phyloP scores from a whole-genome alignment of 2,329 filamentous ascomycete species.

The Fusarium tuaranense region DNA sequence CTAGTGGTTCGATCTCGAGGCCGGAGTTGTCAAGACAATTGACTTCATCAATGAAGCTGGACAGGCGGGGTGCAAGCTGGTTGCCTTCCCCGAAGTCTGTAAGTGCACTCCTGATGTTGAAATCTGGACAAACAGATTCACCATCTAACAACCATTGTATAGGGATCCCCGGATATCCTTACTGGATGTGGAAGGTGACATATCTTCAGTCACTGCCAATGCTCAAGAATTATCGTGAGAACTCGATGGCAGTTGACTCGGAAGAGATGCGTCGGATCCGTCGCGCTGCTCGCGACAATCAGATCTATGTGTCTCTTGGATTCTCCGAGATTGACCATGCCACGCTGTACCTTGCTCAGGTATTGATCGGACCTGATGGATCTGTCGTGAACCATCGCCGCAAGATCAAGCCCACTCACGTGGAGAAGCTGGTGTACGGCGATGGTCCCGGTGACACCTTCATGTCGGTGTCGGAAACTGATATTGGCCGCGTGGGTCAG shows the following conservation, averaged over 20 bases:
- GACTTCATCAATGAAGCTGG: conserved; percentile 67
- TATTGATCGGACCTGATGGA: conserved; percentile 63
- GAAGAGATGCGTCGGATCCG: conserved; percentile 58
- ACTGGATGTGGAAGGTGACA: conserved; percentile 51
- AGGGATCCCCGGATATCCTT: conserved; percentile 67
- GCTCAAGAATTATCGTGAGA: conserved; percentile 55
- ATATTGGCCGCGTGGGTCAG: conserved; percentile 64
- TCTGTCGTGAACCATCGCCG: conserved; percentile 59
- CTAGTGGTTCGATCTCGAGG: conserved; percentile 68
- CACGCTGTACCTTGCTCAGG: conserved; percentile 61
- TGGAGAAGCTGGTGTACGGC: conserved; percentile 63
- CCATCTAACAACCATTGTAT: fast-evolving
- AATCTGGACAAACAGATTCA: fast-evolving
- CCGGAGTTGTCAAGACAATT: conserved; percentile 67
- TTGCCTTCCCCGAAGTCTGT: conserved; percentile 66
- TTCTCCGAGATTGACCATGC: conserved; percentile 61
- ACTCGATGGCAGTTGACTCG: conserved; percentile 49
- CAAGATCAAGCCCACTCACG: conserved; percentile 64
- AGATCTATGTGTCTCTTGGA: conserved; percentile 60
- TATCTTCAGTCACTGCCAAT: conserved; percentile 48
- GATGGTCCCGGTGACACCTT: conserved; percentile 69
- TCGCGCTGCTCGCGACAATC: conserved; percentile 54
- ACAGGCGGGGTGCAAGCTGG: conserved; percentile 62
- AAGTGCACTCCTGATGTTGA: neutral
- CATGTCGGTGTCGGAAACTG: conserved; percentile 57